phyloP scores from a whole-genome alignment of 1,139 yeast species.

The Debaryomycetaceae sp. region DNA sequence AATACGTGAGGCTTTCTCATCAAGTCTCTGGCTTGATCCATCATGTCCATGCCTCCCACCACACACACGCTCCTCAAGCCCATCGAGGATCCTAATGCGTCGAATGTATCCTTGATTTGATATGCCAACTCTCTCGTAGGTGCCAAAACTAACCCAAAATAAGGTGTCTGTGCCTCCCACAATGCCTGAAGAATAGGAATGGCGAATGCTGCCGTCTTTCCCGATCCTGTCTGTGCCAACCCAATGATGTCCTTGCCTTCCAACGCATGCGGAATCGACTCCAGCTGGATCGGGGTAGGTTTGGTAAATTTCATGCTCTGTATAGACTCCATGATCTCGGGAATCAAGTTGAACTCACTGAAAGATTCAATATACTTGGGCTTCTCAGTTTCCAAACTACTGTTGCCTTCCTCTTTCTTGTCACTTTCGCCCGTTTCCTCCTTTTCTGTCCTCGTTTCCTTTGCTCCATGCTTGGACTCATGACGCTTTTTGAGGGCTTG shows the following conservation, averaged over 20 bases:
- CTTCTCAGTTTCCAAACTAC: constrained; percentile 5
- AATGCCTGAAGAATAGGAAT: constrained; percentile 87
- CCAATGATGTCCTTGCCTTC: constrained; percentile 83
- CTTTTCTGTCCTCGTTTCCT: constrained; percentile 11
- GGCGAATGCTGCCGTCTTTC: constrained; percentile 85
- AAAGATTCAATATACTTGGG: constrained; percentile 30
- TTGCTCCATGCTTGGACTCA: neutral
- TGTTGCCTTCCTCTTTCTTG: constrained; percentile 5
- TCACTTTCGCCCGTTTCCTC: constrained; percentile 11
- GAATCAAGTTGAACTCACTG: constrained; percentile 61
- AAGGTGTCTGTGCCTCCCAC: constrained; percentile 85
- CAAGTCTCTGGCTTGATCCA: constrained; percentile 93
- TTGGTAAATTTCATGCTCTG: constrained; percentile 58
- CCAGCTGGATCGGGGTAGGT: constrained; percentile 91
- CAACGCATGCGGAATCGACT: constrained; percentile 87
- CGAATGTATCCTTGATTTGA: constrained; percentile 93
- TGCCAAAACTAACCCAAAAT: constrained; percentile 84
- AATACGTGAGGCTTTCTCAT: constrained; percentile 92
- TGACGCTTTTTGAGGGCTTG: constrained; percentile 1
- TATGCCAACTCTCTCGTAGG: constrained; percentile 98
- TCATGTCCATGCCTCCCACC: constrained; percentile 98
- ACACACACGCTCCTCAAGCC: constrained; percentile 84
- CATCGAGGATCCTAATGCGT: constrained; percentile 87
- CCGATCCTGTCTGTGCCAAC: constrained; percentile 80
- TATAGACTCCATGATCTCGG: constrained; percentile 79